Percentiles rank a stretch among this genome's conserved stretches.
These are phyloP conservation scores for Pseudognaphalium luteoalbum DNA, from an alignment of 129 eudicot species.

Conservation along the genomic window DNA sequence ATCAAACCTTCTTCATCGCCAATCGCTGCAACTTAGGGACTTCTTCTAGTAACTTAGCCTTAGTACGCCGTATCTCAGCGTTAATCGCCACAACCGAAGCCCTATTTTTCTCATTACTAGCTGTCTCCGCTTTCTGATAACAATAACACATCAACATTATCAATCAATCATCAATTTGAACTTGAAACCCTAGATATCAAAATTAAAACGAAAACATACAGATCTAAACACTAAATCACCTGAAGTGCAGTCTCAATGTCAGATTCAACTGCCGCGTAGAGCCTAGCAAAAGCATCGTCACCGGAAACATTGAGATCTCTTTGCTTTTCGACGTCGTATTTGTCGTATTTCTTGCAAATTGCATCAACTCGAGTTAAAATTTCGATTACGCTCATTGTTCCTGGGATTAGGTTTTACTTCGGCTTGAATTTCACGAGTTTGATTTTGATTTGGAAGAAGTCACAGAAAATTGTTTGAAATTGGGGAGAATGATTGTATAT, in stretches of 20 bases:
- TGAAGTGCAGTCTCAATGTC: conserved; percentile 85
- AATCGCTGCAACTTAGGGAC: conserved; percentile 91
- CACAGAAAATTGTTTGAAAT: conserved; percentile 25
- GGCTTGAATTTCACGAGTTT: neutral
- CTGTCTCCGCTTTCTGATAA: conserved; percentile 80
- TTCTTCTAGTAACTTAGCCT: conserved; percentile 85
- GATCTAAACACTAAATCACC: conserved; percentile 38
- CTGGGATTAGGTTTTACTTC: conserved; percentile 12
- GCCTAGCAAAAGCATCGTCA: conserved; percentile 93
- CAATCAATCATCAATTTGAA: neutral
- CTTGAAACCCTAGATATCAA: conserved; percentile 35
- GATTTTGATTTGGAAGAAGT: conserved; percentile 6
- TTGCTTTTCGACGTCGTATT: conserved; percentile 80
- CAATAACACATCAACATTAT: conserved; percentile 14
- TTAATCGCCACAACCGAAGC: conserved; percentile 91
- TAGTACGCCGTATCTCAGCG: conserved; percentile 89
- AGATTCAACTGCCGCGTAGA: conserved; percentile 75
- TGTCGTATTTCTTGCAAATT: conserved; percentile 94
- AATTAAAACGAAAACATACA: neutral
- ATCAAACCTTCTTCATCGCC: conserved; percentile 80
- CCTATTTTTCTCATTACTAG: conserved; percentile 66
- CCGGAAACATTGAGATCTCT: conserved; percentile 78
- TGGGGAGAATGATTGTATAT: conserved; percentile 16
- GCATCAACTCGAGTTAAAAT: conserved; percentile 83
- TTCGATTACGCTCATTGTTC: conserved; percentile 83